These are phyloP conservation scores for Chrysoporthe deuterocubensis DNA, from an alignment of 2,329 filamentous ascomycete species.

Conservation along the genomic window DNA sequence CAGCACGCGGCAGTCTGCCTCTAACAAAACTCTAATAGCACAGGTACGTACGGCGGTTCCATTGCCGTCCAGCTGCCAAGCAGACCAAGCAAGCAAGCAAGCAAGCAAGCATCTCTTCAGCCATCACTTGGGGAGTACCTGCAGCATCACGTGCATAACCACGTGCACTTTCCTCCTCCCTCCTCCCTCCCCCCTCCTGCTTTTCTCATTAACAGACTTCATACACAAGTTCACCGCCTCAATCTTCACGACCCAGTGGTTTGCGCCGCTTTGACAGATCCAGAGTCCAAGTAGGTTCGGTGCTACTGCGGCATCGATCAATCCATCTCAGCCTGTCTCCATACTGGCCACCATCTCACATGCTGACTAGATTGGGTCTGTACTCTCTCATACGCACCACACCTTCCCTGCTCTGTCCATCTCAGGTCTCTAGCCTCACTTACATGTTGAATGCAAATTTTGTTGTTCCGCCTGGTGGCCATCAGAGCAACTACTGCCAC, in stretches of 20 bases:
- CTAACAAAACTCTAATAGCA: not conserved
- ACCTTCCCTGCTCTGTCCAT: not conserved
- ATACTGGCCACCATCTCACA: not conserved
- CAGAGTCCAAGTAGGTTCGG: too few species aligned
- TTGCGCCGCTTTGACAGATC: not conserved
- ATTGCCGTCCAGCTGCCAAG: too few species aligned
- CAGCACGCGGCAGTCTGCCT: not conserved
- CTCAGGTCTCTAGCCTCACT: not conserved
- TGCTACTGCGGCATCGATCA: too few species aligned
- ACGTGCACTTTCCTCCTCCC: not conserved
- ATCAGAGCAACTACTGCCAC: not conserved
- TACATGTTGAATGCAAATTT: not conserved
- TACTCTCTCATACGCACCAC: too few species aligned
- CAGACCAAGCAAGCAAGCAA: too few species aligned
- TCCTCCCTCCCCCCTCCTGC: not conserved
- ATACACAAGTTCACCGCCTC: not conserved
- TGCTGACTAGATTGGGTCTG: not conserved
- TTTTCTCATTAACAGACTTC: not conserved
- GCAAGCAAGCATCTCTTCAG: not conserved
- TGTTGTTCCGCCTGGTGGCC: not conserved
- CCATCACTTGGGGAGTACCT: not conserved
- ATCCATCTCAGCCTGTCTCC: not conserved
- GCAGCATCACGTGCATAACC: slow-evolving; percentile 13
- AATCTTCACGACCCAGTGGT: too few species aligned
- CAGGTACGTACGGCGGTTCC: too few species aligned